A percentile compares a stretch with the other conserved stretches of the same genome.
Conservation (phyloP, 164 flowering plant species). For the Umbilicus rupestris region DNA sequence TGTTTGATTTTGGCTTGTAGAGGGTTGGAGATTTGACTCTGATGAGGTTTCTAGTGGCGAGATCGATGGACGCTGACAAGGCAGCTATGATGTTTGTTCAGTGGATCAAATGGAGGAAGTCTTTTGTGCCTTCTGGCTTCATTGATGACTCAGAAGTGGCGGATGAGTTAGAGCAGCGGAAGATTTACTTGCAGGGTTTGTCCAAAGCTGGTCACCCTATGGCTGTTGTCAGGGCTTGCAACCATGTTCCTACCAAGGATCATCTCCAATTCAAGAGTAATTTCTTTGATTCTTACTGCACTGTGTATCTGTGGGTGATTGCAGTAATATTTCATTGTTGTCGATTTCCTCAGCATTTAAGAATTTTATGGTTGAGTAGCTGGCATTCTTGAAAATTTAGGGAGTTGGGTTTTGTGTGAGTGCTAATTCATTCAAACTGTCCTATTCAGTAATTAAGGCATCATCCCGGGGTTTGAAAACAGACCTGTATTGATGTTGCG, state of each 20-base stretch:
- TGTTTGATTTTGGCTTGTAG: not conserved
- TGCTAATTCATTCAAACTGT: not conserved
- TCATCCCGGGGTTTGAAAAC: not conserved
- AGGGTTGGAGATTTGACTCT: conserved; percentile 37
- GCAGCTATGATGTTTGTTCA: conserved; percentile 81
- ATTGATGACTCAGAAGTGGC: conserved; percentile 53
- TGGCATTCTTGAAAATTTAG: not conserved
- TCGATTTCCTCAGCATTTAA: no score
- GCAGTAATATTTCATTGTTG: not conserved
- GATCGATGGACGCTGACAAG: conserved; percentile 66
- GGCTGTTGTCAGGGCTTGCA: conserved; percentile 37
- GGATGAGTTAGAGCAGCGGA: conserved; percentile 43
- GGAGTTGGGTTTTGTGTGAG: not conserved
- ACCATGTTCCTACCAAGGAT: conserved; percentile 61
- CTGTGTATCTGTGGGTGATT: no score
- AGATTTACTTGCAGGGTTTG: conserved; percentile 49
- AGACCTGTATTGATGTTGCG: not conserved
- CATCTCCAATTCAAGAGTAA: conserved; percentile 68
- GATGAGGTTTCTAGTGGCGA: conserved; percentile 70
- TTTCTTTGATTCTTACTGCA: not conserved
- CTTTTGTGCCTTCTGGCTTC: conserved; percentile 44
- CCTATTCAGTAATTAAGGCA: not conserved
- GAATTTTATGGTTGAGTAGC: not conserved
- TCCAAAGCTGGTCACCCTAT: conserved; percentile 42
- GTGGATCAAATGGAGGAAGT: conserved; percentile 74